Base-by-base conservation (phyloP, 2,329 filamentous ascomycete genomes). In the Colletotrichum sp. region DNA sequence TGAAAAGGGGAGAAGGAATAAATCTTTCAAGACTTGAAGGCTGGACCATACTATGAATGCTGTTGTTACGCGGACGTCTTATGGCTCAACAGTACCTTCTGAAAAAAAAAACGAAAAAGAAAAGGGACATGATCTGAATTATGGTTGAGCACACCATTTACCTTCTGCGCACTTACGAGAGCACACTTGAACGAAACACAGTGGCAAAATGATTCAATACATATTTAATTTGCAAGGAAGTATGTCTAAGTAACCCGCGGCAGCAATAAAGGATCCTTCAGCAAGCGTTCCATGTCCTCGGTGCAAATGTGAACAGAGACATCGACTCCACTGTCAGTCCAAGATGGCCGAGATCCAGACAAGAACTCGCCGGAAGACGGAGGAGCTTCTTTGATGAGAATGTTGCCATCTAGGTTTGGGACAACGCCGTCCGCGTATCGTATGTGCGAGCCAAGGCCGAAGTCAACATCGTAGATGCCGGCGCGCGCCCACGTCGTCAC, bases 401-500 rank as follows among this genome's bases (percentile, higher is more conserved):
- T 56, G 10, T 56, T 56, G 21, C 87, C 86, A 78, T 88, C 86
- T 75, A 84, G 78, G 24, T 77, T 79, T 2, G 84, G 83, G 86
- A 88, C 86, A 4, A 85, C 78, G 3, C 81, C 81, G 32, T 87
- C 83, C 30, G 87, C 84, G 76, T 85, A 87, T 6, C 81, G 75
- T 56, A 83, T 78, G 12, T 77, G 68, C 28, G 69, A 67, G 3
- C 69, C 71, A 7, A 71, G 69, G 14, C 78, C 78, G 77, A 89
- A 88, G 26, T 86, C 82, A n/a, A 88, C 82, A 38, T 87, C 82
- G 32, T 86, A 84, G 18, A 83, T 78, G 16, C 80, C 80, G 13
- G 81, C 70, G 56, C 83, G 78, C 36, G 82, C 81, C 87, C 87
- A 89, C 0, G 83, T 85, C 7, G 87, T 89, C 6, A 86, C 83